Conservation (phyloP, 768 basidiomycete species). For the Ramaria sp. region DNA sequence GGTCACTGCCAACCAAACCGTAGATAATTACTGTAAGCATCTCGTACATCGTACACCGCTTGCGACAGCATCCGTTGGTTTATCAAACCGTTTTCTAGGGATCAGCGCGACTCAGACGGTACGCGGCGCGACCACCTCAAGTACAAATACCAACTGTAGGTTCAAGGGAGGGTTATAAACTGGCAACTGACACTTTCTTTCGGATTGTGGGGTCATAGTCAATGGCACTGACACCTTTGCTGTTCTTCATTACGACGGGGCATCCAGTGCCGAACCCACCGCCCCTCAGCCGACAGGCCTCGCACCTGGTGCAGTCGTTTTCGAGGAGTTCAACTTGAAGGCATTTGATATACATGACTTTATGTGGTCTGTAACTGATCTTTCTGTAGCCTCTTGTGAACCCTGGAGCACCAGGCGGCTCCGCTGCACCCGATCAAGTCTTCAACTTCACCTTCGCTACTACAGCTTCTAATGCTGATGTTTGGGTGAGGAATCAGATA, state of each 20-base stretch:
- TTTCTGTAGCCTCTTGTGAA: slow-evolving; percentile 14
- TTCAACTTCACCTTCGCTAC: slow-evolving; percentile 6
- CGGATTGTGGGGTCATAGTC: slow-evolving; percentile 17
- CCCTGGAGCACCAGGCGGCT: slow-evolving; percentile 10
- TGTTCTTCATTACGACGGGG: slow-evolving; percentile 41
- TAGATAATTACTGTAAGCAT: slow-evolving; percentile 13
- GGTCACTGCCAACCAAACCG: slow-evolving; percentile 14
- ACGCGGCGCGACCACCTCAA: not conserved
- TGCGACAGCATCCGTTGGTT: not conserved
- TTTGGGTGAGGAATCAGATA: not conserved
- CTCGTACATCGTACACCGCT: not conserved
- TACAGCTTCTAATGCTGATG: slow-evolving; percentile 1
- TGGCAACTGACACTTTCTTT: not conserved
- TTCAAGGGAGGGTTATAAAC: not conserved
- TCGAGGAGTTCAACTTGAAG: slow-evolving; percentile 23
- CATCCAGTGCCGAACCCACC: slow-evolving; percentile 26
- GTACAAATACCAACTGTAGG: slow-evolving; percentile 1
- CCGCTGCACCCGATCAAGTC: not conserved
- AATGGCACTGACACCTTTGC: slow-evolving; percentile 31
- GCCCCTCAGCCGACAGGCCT: slow-evolving; percentile 17
- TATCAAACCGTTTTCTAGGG: slow-evolving; percentile 2
- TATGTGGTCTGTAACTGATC: not conserved
- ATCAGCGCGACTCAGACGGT: slow-evolving; percentile 7
- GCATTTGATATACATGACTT: slow-evolving; percentile 1
- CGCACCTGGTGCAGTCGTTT: slow-evolving; percentile 12